phyloP scores from a whole-genome alignment of 2,329 filamentous ascomycete species.

The Penicillium sp. region DNA sequence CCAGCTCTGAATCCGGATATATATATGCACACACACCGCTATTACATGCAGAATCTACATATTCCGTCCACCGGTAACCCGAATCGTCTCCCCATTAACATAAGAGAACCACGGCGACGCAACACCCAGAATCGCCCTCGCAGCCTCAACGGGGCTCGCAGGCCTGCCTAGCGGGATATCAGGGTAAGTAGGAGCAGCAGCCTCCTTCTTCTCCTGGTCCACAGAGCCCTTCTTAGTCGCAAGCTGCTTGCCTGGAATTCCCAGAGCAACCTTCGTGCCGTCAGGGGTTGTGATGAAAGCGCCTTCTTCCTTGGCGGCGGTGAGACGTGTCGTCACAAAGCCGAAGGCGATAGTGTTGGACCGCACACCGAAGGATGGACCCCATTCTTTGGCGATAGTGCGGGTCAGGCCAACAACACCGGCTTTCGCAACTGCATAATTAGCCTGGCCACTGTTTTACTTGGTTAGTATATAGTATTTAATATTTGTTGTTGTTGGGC shows the following conservation, averaged over 20 bases:
- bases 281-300: conserved; percentile 75
- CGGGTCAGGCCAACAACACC: conserved; percentile 81
- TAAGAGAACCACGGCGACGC: conserved; percentile 81
- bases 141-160: conserved; percentile 77
- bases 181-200: conserved; percentile 45
- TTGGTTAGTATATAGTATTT: not conserved
- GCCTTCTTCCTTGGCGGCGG: conserved; percentile 79
- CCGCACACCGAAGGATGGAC: conserved; percentile 76
- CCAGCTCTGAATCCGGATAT: not conserved
- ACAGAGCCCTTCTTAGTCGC: conserved; percentile 25
- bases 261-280: conserved; percentile 71
- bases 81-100: conserved; percentile 82
- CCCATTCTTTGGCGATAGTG: conserved; percentile 91
- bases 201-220: conserved; percentile 35
- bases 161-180: conserved; percentile 79
- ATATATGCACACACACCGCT: not conserved
- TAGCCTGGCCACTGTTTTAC: conserved; percentile 66
- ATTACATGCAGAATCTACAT: conserved; percentile 46
- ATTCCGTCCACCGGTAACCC: conserved; percentile 74
- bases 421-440: conserved; percentile 83
- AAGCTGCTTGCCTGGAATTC: conserved; percentile 66
- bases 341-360: conserved; percentile 85
- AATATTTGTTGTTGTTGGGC: not conserved
- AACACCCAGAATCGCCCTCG: conserved; percentile 72
- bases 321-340: conserved; percentile 75